Base-by-base conservation (phyloP, 495 filamentous ascomycete genomes). In the Hypoxylon intermedium region DNA sequence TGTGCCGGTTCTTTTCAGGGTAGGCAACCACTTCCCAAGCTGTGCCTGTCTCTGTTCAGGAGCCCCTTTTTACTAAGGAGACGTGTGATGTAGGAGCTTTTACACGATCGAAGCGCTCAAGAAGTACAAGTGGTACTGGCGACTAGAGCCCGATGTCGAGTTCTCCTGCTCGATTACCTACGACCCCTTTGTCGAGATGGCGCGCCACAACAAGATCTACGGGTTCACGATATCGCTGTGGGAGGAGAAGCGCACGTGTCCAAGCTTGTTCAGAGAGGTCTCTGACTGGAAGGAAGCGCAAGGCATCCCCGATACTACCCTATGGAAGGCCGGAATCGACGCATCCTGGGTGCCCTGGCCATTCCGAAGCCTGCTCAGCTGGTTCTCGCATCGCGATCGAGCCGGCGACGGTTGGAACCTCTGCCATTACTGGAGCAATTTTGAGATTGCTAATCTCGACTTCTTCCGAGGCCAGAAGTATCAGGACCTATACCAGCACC, bases 1-100 rank as follows among this genome's bases (percentile, higher is more conserved):
- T 95, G 91, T 95, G 91, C 72, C 84, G 94, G 44, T 98, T 98
- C 79, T 97, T 96, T 75, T 98, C 93, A 36, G 94, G 93, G 90
- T 93, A 76, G 24, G 74, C 28, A n/a, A 34, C 41, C 2, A 5
- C 24, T 21, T n/a, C 37, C 13, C 23, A 13, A 15, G 34, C 3
- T 5, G 12, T 6, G 34, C 30, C 58, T 26, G 6, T 19, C 9
- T 33, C 13, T 24, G 19, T 19, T 45, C 15, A 12, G 16, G 43
- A 12, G 41, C 33, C 38, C 13, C 19, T 16, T 15, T 37, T 55
- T 44, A 24, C 51, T 44, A 6, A 42, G 31, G 16, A 44, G 16
- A 30, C 11, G 30, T 43, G 38, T 53, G 13, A 13, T 20, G 15
- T 53, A 75, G 91, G 86, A 95, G 95, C 15, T 80, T 79, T 42